Base-by-base conservation (phyloP, 1,284 basidiomycete species). In the Grifola frondosa region DNA sequence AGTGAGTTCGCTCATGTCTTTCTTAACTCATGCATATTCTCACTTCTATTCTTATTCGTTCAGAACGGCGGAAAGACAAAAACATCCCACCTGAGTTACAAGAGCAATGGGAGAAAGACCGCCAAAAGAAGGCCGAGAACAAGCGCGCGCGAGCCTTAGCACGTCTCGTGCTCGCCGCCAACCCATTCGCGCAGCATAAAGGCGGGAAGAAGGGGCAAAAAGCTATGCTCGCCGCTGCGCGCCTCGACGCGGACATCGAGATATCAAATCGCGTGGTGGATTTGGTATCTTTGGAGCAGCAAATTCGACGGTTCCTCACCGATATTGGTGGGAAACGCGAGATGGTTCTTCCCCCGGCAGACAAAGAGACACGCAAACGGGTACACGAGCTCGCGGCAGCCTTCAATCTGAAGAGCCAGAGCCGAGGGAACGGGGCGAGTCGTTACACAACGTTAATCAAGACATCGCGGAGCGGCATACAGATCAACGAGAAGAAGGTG, bases 101-200 rank as follows among this genome's bases (percentile, higher is more conserved):
- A 47, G 77, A 67, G 0, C 86, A 85, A 51, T 96, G 91, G 91
- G 77, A 81, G 46, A 77, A 77, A 39, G 93, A 96, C 59, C 84
- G 91, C 2, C 67, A 72, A 40, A 87, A 83, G 67, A 97, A 96
- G 64, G 90, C 90, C 0, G 82, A 81, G 46, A 68, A 74, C 60
- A 95, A 91, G 62, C 74, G 70, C 4, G 72, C 77, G 28, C 81
- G 91, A 4, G 77, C 74, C 2, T 66, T 78, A 3, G 80, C 75
- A 3, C 75, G 76, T 20, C 67, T 84, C 12, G 71, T 78, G 37
- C 60, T 62, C 0, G 80, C 78, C 6, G 66, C 75, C 0, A 81
- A 88, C 60, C 78, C 80, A 2, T 57, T 81, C 24, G 57, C 70
- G 15, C 43, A 50, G 15, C 78, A 81, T 53, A 84, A 81, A 58